Conservation (phyloP, 1,284 basidiomycete species). For the Rugosomyces carneus region DNA sequence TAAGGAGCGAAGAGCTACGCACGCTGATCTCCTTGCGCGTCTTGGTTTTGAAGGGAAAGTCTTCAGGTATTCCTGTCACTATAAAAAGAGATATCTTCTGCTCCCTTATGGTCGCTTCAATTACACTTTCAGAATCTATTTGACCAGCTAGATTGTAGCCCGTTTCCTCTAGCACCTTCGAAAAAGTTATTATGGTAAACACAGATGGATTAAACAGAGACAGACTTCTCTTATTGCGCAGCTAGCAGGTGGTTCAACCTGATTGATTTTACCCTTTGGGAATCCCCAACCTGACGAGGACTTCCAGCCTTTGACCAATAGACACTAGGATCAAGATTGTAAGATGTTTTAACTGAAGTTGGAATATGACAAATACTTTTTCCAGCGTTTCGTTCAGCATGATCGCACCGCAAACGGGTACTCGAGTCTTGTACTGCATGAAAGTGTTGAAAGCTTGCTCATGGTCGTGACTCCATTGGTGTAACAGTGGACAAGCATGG, state of each 20-base stretch:
- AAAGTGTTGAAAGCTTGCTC: constrained; percentile 79
- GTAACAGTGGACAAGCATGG: constrained; percentile 73
- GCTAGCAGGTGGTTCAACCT: constrained; percentile 75
- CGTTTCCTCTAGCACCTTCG: constrained; percentile 88
- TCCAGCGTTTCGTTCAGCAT: constrained; percentile 90
- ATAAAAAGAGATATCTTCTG: constrained; percentile 90
- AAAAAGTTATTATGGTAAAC: constrained; percentile 1
- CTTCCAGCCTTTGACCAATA: constrained; percentile 98
- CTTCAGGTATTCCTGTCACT: constrained; percentile 86
- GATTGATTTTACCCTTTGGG: constrained; percentile 98
- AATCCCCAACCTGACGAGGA: constrained; percentile 96
- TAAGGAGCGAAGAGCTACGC: constrained; percentile 30
- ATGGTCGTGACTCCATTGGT: constrained; percentile 75
- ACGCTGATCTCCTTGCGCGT: constrained; percentile 99
- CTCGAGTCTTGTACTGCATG: constrained; percentile 94
- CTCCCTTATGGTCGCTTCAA: constrained; percentile 87
- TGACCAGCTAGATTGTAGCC: constrained; percentile 80
- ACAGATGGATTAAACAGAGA: constrained; percentile 17
- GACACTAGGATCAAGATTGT: constrained; percentile 47
- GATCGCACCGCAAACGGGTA: constrained; percentile 98
- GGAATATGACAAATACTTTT: constrained; percentile 53
- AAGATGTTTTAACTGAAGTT: background rate
- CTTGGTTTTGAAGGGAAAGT: constrained; percentile 86
- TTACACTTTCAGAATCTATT: constrained; percentile 65
- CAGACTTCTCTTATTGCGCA: constrained; percentile 89